Percentiles rank a stretch among this genome's conserved stretches.
phyloP scores from a whole-genome alignment of 441 rosid genomes.

The Isatis lusitanica region DNA sequence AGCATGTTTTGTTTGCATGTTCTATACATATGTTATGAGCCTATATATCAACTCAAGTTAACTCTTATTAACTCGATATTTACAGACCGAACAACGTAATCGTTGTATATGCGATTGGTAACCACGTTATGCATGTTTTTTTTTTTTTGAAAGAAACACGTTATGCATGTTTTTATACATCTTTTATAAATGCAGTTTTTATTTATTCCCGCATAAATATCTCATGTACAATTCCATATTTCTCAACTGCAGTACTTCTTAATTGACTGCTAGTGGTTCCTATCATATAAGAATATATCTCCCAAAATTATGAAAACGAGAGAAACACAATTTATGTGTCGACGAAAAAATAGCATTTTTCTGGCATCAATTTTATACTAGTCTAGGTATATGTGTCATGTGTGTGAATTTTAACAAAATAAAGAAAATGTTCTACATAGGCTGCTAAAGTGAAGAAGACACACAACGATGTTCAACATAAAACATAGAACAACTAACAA shows the following conservation, averaged over 20 bases:
- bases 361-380: neutral
- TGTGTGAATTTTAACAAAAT: neutral
- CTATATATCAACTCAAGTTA: neutral
- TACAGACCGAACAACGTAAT: neutral
- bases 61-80: neutral
- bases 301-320: neutral
- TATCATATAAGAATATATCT: neutral
- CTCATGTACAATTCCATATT: neutral
- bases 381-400: neutral
- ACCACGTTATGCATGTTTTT: neutral
- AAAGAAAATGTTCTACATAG: constrained; percentile 10
- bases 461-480: constrained; percentile 7
- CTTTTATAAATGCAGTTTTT: neutral
- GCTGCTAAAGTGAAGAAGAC: constrained; percentile 4
- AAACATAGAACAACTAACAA: constrained; percentile 9
- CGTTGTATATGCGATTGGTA: neutral
- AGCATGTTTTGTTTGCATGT: neutral
- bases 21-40: neutral
- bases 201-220: neutral
- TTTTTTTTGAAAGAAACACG: too few species aligned
- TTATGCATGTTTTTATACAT: too few species aligned
- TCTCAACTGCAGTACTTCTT: neutral
- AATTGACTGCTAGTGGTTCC: neutral
- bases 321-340: neutral
- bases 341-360: neutral